phyloP scores from a whole-genome alignment of 441 rosid species.

The Cnidoscolus chayamansa region DNA sequence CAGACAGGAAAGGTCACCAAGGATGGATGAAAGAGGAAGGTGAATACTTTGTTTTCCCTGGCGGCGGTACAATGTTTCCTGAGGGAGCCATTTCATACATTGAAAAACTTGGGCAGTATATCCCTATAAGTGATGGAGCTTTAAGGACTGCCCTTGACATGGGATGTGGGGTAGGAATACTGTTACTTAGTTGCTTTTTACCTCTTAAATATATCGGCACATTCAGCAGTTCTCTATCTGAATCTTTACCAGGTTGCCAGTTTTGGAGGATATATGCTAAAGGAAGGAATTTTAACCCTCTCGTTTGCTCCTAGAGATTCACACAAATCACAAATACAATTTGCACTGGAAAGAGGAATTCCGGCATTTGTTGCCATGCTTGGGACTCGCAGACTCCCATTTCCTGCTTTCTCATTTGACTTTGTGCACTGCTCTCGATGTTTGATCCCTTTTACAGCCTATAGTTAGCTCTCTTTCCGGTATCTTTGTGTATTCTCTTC shows the following conservation, averaged over 20 bases:
- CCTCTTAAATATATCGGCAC: background rate
- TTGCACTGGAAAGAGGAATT: constrained; percentile 87
- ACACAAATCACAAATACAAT: constrained; percentile 87
- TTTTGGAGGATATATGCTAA: constrained; percentile 75
- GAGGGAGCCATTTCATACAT: constrained; percentile 88
- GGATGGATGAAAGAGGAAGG: constrained; percentile 97
- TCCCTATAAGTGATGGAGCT: constrained; percentile 64
- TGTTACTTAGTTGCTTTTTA: background rate
- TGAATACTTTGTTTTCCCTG: constrained; percentile 75
- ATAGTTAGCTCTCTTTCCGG: constrained; percentile 54
- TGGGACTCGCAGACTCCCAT: constrained; percentile 93
- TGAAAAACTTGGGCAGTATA: constrained; percentile 80
- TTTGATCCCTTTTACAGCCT: constrained; percentile 88
- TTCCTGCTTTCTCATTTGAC: constrained; percentile 87
- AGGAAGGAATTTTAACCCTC: constrained; percentile 66
- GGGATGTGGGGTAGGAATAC: constrained; percentile 84
- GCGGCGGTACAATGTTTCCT: constrained; percentile 96
- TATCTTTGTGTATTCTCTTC: constrained; percentile 5
- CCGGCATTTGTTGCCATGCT: constrained; percentile 98
- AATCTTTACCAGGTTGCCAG: constrained; percentile 73
- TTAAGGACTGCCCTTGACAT: constrained; percentile 91
- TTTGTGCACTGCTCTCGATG: constrained; percentile 87
- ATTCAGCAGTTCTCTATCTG: background rate
- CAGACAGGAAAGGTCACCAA: constrained; percentile 93
- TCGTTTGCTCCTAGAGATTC: constrained; percentile 97